Base-by-base conservation (phyloP, 1,284 basidiomycete species). In the Cutaneotrichosporon sp. region DNA sequence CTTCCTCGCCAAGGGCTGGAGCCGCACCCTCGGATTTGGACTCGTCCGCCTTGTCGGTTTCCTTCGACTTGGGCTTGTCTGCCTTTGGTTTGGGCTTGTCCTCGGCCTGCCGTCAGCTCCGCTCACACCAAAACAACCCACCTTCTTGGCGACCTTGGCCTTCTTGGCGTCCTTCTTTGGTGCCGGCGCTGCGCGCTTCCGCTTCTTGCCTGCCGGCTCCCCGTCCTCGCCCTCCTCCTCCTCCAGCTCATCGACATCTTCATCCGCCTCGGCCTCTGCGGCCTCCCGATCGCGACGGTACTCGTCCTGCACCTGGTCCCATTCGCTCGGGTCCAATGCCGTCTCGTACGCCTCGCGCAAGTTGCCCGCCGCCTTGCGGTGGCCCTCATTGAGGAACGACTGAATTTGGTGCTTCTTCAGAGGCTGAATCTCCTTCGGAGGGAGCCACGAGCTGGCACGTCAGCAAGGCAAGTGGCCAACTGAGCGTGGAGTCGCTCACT, bases 351-450 rank as follows among this genome's bases (percentile, higher is more conserved):
- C 93, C 60, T 85, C 80, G 47, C 89, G 81, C 50, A 98, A 86
- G 51, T 92, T 89, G 46, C 86, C 87, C 40, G 84, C 86, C 75
- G 87, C 88, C 82, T 92, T 93, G 79, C 81, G 81, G 72, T 79
- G 83, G 81, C 62, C 86, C 76, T 90, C 88, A 71, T 82, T 84
- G 79, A 97, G 86, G 81, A 88, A 97, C 7, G 88, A 84, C 70
- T 90, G 85, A 80, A 97, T 96, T 81, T 94, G 91, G 76, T 91
- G 87, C 34, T 83, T 80, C 72, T 88, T 86, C 42, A 97, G 85
- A 67, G 86, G 86, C 34, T 88, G 90, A 66, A 97, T 86, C 76
- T 97, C 94, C 73, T 89, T 89, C 7, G 89, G 80, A 22, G 87
- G 83, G 38, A 91, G 84, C 94, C 95, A 98, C 49, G 91, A 86